These are phyloP conservation scores for Cordia subcordata DNA, from an alignment of 257 asterid species.

Conservation along the genomic window DNA sequence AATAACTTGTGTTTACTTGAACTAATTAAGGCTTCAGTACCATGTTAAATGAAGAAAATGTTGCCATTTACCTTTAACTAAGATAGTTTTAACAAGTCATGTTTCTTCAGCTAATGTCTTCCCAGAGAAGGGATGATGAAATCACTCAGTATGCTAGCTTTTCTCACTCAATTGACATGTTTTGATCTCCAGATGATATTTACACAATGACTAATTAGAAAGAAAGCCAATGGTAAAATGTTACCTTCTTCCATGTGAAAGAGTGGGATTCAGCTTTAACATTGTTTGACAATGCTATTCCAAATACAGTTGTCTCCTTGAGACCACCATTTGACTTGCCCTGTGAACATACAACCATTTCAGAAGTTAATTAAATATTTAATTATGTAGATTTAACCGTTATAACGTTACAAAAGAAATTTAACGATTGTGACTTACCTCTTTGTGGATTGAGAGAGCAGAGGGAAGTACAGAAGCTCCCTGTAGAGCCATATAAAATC, in stretches of 20 bases:
- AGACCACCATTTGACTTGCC: slow-evolving; percentile 32
- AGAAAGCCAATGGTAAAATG: too few species aligned
- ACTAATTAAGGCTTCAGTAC: too few species aligned
- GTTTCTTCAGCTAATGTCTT: too few species aligned
- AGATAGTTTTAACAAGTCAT: too few species aligned
- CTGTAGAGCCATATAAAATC: slow-evolving; percentile 63
- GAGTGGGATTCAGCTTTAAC: slow-evolving; percentile 36
- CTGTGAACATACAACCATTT: slow-evolving; percentile 21
- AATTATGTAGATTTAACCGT: too few species aligned
- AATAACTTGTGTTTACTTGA: too few species aligned
- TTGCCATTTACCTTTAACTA: too few species aligned
- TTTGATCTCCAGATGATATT: background rate
- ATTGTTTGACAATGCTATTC: slow-evolving; percentile 42
- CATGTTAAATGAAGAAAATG: too few species aligned
- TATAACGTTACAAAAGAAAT: too few species aligned
- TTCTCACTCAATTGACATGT: background rate
- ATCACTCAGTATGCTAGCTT: background rate
- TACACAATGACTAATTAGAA: background rate
- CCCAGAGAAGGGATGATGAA: background rate
- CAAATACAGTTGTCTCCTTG: slow-evolving; percentile 56
- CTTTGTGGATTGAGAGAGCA: slow-evolving; percentile 45
- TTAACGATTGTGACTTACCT: slow-evolving; percentile 46
- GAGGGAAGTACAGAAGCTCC: slow-evolving; percentile 48
- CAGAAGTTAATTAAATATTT: background rate
- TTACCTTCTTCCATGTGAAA: slow-evolving; percentile 39